Conservation (phyloP, 208 protist genomes). For the Angomonas ambiguus region DNA sequence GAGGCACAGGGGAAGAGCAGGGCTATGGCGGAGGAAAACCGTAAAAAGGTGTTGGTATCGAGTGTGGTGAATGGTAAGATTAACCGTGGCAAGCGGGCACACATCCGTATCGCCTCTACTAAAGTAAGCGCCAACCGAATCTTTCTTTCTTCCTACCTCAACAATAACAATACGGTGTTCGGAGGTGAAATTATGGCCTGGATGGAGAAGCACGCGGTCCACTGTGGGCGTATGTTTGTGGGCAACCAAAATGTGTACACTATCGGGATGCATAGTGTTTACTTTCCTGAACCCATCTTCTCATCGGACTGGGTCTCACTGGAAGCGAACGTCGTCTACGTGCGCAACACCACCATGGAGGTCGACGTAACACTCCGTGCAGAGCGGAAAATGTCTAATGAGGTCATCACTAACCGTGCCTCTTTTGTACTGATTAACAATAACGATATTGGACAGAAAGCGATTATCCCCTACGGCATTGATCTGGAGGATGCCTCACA, state of each 20-base stretch:
- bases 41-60: slow-evolving; percentile 23
- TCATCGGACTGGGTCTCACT: slow-evolving; percentile 84
- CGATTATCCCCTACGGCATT: slow-evolving; percentile 59
- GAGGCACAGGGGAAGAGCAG: slow-evolving; percentile 32
- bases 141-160: slow-evolving; percentile 82
- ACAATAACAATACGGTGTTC: slow-evolving; percentile 93
- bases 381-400: slow-evolving; percentile 41
- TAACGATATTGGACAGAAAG: slow-evolving; percentile 84
- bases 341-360: slow-evolving; percentile 89
- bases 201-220: slow-evolving; percentile 88
- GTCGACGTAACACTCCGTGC: slow-evolving; percentile 74
- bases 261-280: slow-evolving; percentile 87
- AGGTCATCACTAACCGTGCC: slow-evolving; percentile 76
- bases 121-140: slow-evolving; percentile 67
- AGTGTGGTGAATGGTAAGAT: slow-evolving; percentile 56
- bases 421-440: slow-evolving; percentile 83
- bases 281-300: slow-evolving; percentile 81
- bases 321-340: slow-evolving; percentile 80
- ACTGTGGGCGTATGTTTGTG: slow-evolving; percentile 87
- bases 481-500: slow-evolving; percentile 55
- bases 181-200: slow-evolving; percentile 89
- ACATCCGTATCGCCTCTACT: slow-evolving; percentile 52
- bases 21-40: slow-evolving; percentile 11
- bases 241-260: slow-evolving; percentile 85
- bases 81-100: slow-evolving; percentile 50